These are phyloP conservation scores for Parachlorella kessleri DNA, from an alignment of 139 green algal genomes.

Conservation along the genomic window DNA sequence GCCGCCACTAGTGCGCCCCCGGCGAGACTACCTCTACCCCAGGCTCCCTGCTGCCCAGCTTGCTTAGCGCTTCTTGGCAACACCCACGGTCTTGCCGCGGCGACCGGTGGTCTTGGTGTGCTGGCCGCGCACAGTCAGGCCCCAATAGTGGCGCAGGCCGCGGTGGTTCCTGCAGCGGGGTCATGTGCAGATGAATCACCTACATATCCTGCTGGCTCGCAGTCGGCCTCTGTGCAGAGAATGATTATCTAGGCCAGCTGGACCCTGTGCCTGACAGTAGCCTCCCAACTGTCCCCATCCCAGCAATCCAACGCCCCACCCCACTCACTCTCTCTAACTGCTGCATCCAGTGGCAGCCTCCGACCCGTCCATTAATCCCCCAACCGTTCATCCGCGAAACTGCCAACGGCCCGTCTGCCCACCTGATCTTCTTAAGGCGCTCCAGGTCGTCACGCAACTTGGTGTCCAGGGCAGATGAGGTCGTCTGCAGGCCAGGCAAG, in stretches of 20 bases:
- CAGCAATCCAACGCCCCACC: no score
- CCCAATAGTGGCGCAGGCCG: constrained; percentile 99
- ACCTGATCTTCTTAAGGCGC: constrained; percentile 99
- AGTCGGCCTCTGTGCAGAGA: no score
- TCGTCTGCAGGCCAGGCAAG: constrained; percentile 64
- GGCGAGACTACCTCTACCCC: no score
- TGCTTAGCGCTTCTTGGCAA: constrained; percentile 36
- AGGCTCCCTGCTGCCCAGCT: no score
- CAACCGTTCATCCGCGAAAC: no score
- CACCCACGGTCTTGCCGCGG: constrained; percentile 86
- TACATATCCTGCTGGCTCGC: not conserved
- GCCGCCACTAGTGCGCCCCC: no score
- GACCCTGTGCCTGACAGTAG: no score
- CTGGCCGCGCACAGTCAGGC: constrained; percentile 96
- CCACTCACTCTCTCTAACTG: no score
- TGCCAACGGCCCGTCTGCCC: no score
- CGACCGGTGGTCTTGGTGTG: constrained; percentile 99
- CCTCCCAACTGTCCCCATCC: no score
- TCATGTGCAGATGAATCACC: not conserved
- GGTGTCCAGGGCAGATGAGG: constrained; percentile 87
- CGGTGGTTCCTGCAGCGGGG: constrained; percentile 79
- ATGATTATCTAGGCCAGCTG: not conserved
- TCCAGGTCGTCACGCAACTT: constrained; percentile 97
- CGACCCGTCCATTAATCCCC: no score
- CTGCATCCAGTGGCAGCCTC: no score